These are phyloP conservation scores for Globisporangium cylindrosporum DNA, from an alignment of 352 stramenopile species.

Conservation along the genomic window DNA sequence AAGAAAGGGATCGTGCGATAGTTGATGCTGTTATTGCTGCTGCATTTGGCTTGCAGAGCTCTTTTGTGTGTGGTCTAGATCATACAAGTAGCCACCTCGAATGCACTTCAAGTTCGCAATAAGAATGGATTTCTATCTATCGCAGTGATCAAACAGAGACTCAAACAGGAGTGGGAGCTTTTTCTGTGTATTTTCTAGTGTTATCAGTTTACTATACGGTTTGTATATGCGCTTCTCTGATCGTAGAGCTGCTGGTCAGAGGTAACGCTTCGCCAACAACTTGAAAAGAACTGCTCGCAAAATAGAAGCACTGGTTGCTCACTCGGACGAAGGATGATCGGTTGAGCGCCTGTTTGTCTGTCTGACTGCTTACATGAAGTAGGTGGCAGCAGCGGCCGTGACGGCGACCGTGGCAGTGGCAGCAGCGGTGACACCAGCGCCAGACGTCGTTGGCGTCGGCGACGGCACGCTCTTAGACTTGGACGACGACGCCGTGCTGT, in stretches of 20 bases:
- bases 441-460: constrained; percentile 14
- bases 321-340: not conserved
- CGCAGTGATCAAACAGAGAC: no score
- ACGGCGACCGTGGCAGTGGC: constrained; percentile 13
- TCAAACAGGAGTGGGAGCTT: not conserved
- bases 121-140: no score
- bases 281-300: not conserved
- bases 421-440: constrained; percentile 12
- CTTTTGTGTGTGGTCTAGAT: no score
- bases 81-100: no score
- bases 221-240: not conserved
- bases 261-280: not conserved
- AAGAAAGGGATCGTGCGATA: not conserved
- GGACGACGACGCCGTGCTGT: constrained; percentile 7
- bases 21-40: no score
- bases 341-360: not conserved
- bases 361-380: constrained; percentile 17
- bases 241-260: not conserved
- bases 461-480: constrained; percentile 10
- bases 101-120: no score
- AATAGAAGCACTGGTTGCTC: not conserved
- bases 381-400: constrained; percentile 17
- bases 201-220: not conserved
- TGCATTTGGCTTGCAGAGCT: no score
- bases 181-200: not conserved